Conservation (phyloP, 2,329 filamentous ascomycete species). For the Eurotiales sp. region DNA sequence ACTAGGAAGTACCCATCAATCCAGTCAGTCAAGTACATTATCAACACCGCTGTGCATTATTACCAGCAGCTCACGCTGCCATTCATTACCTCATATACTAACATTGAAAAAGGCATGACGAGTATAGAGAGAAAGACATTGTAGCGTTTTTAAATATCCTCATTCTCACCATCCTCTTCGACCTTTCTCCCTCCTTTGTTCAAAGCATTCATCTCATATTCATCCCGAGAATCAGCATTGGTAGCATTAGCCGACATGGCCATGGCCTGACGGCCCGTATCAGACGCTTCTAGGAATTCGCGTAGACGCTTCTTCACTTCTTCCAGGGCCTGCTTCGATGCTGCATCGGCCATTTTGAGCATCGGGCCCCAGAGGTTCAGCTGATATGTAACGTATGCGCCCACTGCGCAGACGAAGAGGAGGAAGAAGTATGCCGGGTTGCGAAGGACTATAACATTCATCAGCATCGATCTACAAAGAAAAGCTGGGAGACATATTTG, state of each 20-base stretch:
- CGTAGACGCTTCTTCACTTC: slow-evolving; percentile 88
- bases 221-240: slow-evolving; percentile 44
- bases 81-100: background rate
- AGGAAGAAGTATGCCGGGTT: slow-evolving; percentile 93
- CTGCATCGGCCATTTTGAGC: slow-evolving; percentile 89
- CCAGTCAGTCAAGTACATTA: background rate
- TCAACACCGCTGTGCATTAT: background rate
- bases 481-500: no score
- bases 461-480: background rate
- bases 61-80: background rate
- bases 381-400: slow-evolving; percentile 83
- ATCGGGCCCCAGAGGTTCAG: slow-evolving; percentile 96
- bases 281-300: slow-evolving; percentile 84
- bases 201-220: slow-evolving; percentile 54
- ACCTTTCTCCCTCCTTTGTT: slow-evolving; percentile 26
- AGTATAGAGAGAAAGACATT: background rate
- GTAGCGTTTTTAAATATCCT: slow-evolving; percentile 31
- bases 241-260: slow-evolving; percentile 59
- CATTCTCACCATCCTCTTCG: slow-evolving; percentile 26
- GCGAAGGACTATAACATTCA: slow-evolving; percentile 66
- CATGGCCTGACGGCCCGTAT: slow-evolving; percentile 78
- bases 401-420: slow-evolving; percentile 70
- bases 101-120: background rate
- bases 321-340: slow-evolving; percentile 77
- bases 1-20: no score